Evolutionary conservation across 176 grass and related monocot genomes (phyloP), one percentile per base, ranked within the genome.

Genomic region (Dactylis glomerata): DNA sequence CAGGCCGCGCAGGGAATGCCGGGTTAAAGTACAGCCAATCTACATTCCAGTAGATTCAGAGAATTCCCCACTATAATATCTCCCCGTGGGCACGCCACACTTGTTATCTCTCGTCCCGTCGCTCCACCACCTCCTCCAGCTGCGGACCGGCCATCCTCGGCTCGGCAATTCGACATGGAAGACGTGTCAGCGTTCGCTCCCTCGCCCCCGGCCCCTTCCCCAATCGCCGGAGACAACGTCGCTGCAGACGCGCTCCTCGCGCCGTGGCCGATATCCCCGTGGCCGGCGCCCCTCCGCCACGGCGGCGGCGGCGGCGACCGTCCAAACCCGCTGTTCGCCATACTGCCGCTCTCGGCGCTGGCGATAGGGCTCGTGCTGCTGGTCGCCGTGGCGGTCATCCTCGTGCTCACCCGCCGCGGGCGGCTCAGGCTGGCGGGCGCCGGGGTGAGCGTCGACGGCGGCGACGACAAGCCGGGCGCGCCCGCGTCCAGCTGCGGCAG

Each of bases 331-430:
- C 80, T 87, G 38, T 87, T 87, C 81, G 83, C 76, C 59, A 79
- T 91, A 5, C 81, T 87, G 59, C 89, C 85, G 3, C 75, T 87
- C 2, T 87, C 89, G 19, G 81, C 81, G 20, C 81, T 91, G 59
- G 85, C 75, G 22, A 74, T 76, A 17, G 76, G 68, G 1, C 37
- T 91, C 19, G 68, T 84, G 37, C 85, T 91, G 31, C 81, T 91
- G 4, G 81, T 91, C 7, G 81, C 58, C 59, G 50, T 84, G 47
- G 85, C 33, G 50, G 50, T 81, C 81, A 33, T 91, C 40, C 68
- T 91, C 30, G 59, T 62, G 41, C 46, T 81, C 4, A 87, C 75
- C 24, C 81, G 85, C 1, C 81, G 81, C 0, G 68, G 27, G 9
- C 76, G 79, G 76, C 59, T 77, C 49, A 20, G 49, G 30, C 20